Conservation (phyloP, 129 eudicot genomes). For the Solidago caesia region DNA sequence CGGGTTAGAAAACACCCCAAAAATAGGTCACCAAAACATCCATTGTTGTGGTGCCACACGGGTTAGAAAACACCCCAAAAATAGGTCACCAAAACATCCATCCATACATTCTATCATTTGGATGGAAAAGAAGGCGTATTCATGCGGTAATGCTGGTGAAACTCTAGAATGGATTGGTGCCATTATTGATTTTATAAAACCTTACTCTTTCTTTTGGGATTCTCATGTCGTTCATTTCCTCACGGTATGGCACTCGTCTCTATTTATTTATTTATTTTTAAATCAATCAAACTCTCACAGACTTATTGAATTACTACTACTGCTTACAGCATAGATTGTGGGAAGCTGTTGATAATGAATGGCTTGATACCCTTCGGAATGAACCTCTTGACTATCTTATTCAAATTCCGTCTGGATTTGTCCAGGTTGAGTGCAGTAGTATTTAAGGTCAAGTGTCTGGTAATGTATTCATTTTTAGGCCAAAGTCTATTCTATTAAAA, state of each 20-base stretch:
- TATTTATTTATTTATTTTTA: neutral
- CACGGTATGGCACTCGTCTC: conserved; percentile 35
- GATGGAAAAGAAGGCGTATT: conserved; percentile 25
- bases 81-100: too few relatives aligned
- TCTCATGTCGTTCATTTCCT: conserved; percentile 84
- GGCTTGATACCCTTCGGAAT: conserved; percentile 69
- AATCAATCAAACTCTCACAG: neutral
- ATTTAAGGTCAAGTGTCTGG: too few relatives aligned
- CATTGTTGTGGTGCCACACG: too few relatives aligned
- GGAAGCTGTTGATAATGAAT: conserved; percentile 82
- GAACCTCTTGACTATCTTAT: conserved; percentile 62
- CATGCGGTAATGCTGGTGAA: conserved; percentile 58
- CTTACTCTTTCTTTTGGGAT: conserved; percentile 57
- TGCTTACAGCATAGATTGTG: conserved; percentile 65
- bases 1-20: too few relatives aligned
- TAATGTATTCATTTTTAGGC: too few relatives aligned
- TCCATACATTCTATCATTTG: too few relatives aligned
- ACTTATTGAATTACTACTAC: neutral
- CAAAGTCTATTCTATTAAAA: too few relatives aligned
- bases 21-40: too few relatives aligned
- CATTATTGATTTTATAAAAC: conserved; percentile 54
- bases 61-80: too few relatives aligned
- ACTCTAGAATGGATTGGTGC: conserved; percentile 86
- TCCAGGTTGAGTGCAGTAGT: conserved; percentile 31
- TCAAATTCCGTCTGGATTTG: conserved; percentile 67